These are phyloP conservation scores for Excoecaria agallocha DNA, from an alignment of 345 rosid species.

Conservation along the genomic window DNA sequence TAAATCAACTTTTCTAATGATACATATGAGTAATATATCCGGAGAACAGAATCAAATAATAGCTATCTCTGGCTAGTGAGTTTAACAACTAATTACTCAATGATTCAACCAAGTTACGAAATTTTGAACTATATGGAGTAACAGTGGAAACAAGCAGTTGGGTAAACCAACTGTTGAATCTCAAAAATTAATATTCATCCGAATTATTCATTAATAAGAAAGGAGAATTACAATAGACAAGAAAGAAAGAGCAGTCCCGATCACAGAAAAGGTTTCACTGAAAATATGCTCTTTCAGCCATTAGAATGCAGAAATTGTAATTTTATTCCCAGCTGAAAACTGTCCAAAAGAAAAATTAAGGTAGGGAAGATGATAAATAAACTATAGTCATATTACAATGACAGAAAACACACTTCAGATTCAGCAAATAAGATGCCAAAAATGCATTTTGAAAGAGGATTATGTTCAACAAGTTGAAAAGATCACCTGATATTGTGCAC, in stretches of 20 bases:
- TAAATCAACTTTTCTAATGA: too few relatives aligned
- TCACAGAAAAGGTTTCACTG: background rate
- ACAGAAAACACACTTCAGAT: background rate
- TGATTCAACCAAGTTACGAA: too few relatives aligned
- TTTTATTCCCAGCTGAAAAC: background rate
- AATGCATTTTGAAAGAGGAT: background rate
- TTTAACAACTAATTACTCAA: too few relatives aligned
- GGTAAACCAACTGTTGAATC: too few relatives aligned
- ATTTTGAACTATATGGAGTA: too few relatives aligned
- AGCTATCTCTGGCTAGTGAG: too few relatives aligned
- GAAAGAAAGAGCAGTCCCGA: background rate
- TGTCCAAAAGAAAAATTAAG: background rate
- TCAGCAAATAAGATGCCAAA: background rate
- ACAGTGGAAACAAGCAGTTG: too few relatives aligned
- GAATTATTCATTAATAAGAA: too few relatives aligned
- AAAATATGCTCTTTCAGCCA: background rate
- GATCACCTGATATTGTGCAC: conserved; percentile 65
- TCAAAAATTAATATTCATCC: too few relatives aligned
- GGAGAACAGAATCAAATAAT: too few relatives aligned
- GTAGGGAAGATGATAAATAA: background rate
- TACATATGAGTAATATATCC: too few relatives aligned
- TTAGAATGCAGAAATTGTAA: background rate
- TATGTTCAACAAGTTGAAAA: background rate
- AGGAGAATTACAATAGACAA: too few relatives aligned
- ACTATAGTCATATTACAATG: background rate